Conservation (phyloP, 495 filamentous ascomycete genomes). For the Xylaria nigripes region DNA sequence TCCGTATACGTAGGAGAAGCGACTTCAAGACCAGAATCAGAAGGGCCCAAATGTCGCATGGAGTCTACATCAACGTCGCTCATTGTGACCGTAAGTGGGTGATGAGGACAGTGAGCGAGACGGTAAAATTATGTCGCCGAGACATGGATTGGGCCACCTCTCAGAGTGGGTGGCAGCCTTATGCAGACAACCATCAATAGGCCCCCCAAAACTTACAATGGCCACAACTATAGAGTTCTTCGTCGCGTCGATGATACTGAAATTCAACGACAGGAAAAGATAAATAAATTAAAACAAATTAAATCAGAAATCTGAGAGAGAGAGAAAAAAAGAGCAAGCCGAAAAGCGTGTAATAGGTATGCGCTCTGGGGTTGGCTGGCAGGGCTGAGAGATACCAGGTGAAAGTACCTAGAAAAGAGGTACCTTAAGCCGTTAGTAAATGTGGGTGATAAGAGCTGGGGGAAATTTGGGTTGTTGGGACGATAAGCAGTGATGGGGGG, state of each 20-base stretch:
- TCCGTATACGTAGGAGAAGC: slow-evolving; percentile 14
- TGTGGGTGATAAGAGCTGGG: not conserved
- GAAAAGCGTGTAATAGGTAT: not conserved
- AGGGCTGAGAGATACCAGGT: not conserved
- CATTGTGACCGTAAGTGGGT: slow-evolving; percentile 16
- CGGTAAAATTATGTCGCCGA: slow-evolving; percentile 26
- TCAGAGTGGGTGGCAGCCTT: slow-evolving; percentile 22
- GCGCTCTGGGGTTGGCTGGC: not conserved
- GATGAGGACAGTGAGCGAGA: slow-evolving; percentile 10
- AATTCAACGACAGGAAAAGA: not conserved
- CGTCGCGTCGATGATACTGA: not conserved
- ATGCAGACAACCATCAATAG: slow-evolving; percentile 11
- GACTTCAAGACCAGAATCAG: slow-evolving; percentile 12
- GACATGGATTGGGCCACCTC: slow-evolving; percentile 28
- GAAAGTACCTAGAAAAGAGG: not conserved
- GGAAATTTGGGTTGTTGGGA: not conserved
- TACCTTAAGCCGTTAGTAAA: not conserved
- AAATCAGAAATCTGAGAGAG: not conserved
- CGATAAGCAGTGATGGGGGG: no score
- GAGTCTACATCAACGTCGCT: slow-evolving; percentile 23
- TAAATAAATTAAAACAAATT: not conserved
- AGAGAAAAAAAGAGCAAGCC: not conserved
- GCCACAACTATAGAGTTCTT: not conserved
- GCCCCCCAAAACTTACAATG: not conserved
- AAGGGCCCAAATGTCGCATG: slow-evolving; percentile 17